Base-by-base conservation (phyloP, 768 basidiomycete genomes). In the Boletellus sp. region DNA sequence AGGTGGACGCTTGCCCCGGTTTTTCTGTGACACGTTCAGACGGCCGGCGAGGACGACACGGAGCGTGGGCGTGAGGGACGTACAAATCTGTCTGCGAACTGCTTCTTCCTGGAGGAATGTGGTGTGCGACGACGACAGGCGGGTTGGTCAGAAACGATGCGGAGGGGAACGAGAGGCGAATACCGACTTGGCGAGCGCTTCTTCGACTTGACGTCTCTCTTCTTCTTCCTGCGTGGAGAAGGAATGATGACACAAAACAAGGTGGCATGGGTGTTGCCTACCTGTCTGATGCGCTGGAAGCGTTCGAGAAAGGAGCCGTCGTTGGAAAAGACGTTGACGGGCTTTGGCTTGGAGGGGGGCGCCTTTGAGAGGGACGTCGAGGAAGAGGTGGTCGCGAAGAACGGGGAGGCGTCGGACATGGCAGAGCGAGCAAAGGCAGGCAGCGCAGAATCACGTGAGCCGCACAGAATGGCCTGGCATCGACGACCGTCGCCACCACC, bases 241-340 rank as follows among this genome's bases (percentile, higher is more conserved):
- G 15, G 1, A 10, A 19, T 7, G 26, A 24, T 10, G 28, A 28
- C 9, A 28, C 2, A 28, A 10, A 28, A 10, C 8, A 11, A 28
- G 16, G 46, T 34, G 17, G 24, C 11, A 26, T 24, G 20, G 22
- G 38, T 10, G 8, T 13, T 19, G 57, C 70, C 40, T 55, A 80
- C 84, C 77, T 73, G 76, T 67, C 76, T 78, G 41, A 71, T 69
- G 26, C 78, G 76, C 65, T 83, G 79, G 59, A 85, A 77, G 10
- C 83, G 75, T 56, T 85, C 77, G 48, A 85, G 68, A 63, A 85
- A 86, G 9, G 83, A 83, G 8, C 84, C 84, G 56, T 85, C 84
- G 61, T 85, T 78, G 47, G 82, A 74, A 62, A 87, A 87, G 19
- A 85, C 76, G 61, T 85, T 86, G 42, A 72, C 69, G 12, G 75